Conservation (phyloP, 331 rosid genomes). For the Quercus lobata region DNA sequence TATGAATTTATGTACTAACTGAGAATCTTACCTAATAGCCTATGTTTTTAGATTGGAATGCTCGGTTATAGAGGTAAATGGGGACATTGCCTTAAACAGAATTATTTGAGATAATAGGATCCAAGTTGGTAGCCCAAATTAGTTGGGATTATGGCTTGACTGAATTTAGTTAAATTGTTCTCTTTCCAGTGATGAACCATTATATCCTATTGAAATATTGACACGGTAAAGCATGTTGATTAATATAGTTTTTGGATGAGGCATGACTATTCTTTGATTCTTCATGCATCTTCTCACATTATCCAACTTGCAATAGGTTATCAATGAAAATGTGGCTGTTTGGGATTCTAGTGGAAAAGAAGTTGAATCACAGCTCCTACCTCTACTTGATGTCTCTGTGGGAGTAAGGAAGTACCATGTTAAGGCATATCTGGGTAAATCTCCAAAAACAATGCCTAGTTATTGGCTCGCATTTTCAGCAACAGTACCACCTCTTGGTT, state of each 20-base stretch:
- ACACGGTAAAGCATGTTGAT: no score
- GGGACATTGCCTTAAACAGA: neutral
- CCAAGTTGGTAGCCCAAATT: neutral
- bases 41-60: neutral
- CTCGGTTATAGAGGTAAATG: neutral
- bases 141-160: neutral
- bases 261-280: neutral
- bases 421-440: constrained; percentile 55
- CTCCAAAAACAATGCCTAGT: constrained; percentile 43
- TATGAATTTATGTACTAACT: neutral
- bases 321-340: constrained; percentile 48
- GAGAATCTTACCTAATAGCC: neutral
- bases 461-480: constrained; percentile 83
- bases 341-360: constrained; percentile 55
- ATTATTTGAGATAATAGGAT: neutral
- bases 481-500: constrained; percentile 80
- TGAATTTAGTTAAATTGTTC: neutral
- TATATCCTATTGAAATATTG: neutral
- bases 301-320: constrained; percentile 39
- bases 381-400: constrained; percentile 37
- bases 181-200: neutral
- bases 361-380: constrained; percentile 63
- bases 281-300: neutral
- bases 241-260: neutral
- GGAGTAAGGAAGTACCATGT: constrained; percentile 46